Evolutionary conservation across 352 stramenopile species (phyloP).

Genomic region (Globisporangium splendens): DNA sequence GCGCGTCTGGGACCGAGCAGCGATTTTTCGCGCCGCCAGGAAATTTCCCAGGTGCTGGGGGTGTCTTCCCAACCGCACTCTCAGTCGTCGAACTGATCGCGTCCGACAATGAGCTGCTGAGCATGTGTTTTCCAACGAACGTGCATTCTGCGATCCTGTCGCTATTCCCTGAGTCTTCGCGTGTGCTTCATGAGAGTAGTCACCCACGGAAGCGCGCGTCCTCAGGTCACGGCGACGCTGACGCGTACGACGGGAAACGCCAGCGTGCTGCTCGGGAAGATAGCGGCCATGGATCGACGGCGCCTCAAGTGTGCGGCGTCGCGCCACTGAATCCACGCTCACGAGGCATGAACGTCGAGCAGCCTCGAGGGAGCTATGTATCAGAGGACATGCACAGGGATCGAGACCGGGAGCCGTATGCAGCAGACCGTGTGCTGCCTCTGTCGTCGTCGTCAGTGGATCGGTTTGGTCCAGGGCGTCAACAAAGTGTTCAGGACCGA

Average conservation of each 20-base stretch:
- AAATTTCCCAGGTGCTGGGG: slow-evolving; percentile 21
- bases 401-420: slow-evolving; percentile 5
- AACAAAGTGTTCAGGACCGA: not conserved
- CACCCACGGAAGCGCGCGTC: slow-evolving; percentile 19
- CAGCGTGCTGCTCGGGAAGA: slow-evolving; percentile 17
- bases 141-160: slow-evolving; percentile 72
- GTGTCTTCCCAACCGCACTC: slow-evolving; percentile 53
- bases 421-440: slow-evolving; percentile 2
- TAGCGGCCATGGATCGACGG: not conserved
- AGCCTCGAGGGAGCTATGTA: not conserved
- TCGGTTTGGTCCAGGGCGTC: too few relatives aligned
- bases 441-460: not conserved
- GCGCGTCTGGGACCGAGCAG: slow-evolving; percentile 25
- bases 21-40: slow-evolving; percentile 38
- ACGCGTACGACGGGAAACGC: slow-evolving; percentile 31
- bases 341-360: not conserved
- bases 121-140: slow-evolving; percentile 64
- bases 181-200: slow-evolving; percentile 3
- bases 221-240: slow-evolving; percentile 3
- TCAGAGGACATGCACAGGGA: slow-evolving; percentile 10
- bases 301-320: slow-evolving; percentile 7
- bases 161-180: slow-evolving; percentile 39
- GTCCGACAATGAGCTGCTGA: slow-evolving; percentile 54
- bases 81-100: slow-evolving; percentile 79
- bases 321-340: not conserved